Conservation (phyloP, 169 alveolate genomes). For the Eimeria zaria region DNA sequence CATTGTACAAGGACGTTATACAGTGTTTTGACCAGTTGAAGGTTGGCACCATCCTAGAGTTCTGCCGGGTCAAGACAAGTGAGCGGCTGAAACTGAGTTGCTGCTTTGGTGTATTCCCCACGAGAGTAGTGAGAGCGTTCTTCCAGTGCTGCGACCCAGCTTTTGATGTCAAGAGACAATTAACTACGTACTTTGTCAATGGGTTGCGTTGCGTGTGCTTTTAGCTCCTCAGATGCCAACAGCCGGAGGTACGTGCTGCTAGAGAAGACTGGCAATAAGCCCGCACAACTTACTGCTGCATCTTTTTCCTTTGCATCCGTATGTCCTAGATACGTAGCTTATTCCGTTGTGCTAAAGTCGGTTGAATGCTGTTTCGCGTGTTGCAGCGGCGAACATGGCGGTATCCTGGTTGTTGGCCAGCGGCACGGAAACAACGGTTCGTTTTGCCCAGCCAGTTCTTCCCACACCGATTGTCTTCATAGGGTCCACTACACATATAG, state of each 20-base stretch:
- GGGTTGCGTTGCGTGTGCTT: conserved; percentile 1
- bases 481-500: conserved; percentile 20
- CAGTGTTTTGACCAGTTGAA: conserved; percentile 14
- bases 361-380: background rate
- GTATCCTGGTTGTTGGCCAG: conserved; percentile 72
- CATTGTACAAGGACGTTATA: conserved; percentile 52
- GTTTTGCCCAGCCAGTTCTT: conserved; percentile 31
- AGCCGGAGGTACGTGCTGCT: conserved; percentile 38
- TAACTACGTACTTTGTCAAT: background rate
- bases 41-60: conserved; percentile 30
- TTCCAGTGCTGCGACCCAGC: background rate
- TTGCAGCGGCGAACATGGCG: conserved; percentile 78
- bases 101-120: background rate
- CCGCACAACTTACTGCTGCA: background rate
- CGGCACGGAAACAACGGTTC: conserved; percentile 67
- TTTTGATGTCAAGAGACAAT: background rate
- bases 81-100: background rate
- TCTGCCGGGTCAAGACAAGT: conserved; percentile 40
- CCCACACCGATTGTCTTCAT: conserved; percentile 46
- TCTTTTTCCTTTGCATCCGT: background rate
- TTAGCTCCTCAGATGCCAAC: conserved; percentile 52
- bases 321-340: background rate
- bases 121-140: background rate
- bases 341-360: background rate
- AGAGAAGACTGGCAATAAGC: background rate